Base-by-base conservation (phyloP, 345 rosid species). In the Gossypium arboreum region DNA sequence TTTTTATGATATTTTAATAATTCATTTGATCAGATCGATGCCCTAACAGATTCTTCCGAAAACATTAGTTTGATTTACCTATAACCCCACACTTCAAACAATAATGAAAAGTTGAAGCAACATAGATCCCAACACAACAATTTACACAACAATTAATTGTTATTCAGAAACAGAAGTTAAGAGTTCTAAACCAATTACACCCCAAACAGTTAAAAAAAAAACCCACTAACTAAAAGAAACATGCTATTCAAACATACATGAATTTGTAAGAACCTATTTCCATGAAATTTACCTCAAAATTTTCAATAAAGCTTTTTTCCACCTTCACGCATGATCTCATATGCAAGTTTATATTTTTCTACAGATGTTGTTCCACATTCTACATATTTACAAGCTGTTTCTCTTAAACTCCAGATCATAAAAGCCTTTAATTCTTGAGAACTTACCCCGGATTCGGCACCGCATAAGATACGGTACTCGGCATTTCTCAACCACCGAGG, bases 331-430 rank as follows among this genome's bases (percentile, higher is more conserved):
- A 92, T 79, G 47, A 88, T 88, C 83, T 94, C 94, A 82, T 84
- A 83, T 17, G 97, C 97, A 77, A 91, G 85, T 77, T 88, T 94
- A 85, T 88, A 91, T 72, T 87, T 91, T 68, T 86, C 98, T 60
- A 89, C 77, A 39, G 94, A 88, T 56, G 88, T 67, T 55, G 91
- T 72, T 20, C 97, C 97, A 44, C 85, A 85, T 80, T 92, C 97
- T 75, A 91, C 76, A 74, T 86, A 94, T 86, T 85, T 89, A 73
- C 92, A 82, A 27, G 94, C 94, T 77, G 95, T 82, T 77, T 94
- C 97, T 65, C 97, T 89, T 79, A 94, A 83, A 83, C 98, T 94
- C 98, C 97, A 94, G 59, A 75, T 79, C 90, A 94, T 89, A 81
- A 86, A 76, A 16, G 91, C 80, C 85, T 85, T 88, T 0, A 87